Evolutionary conservation across 139 green algal species (phyloP).

Genomic region (Chlamydomonas sp.): DNA sequence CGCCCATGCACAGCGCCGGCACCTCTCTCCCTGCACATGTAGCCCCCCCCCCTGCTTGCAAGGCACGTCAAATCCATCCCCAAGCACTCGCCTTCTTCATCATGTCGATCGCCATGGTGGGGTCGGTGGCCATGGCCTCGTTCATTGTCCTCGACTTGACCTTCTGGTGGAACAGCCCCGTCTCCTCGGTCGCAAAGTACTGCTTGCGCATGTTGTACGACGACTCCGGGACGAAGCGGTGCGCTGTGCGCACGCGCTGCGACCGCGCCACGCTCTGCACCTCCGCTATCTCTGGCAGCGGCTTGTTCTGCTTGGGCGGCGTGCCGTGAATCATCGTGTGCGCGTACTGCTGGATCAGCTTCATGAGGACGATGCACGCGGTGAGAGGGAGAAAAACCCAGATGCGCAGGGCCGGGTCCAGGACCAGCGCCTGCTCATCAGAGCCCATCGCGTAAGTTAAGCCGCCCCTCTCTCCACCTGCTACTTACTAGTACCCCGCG

Average conservation of each 20-base stretch:
- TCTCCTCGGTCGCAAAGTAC: slow-evolving; percentile 59
- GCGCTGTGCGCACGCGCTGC: slow-evolving; percentile 36
- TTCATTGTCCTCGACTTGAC: slow-evolving; percentile 50
- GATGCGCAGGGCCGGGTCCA: slow-evolving; percentile 71
- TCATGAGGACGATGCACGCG: slow-evolving; percentile 77
- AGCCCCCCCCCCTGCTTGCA: no score
- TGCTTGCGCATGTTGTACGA: slow-evolving; percentile 58
- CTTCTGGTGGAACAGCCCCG: slow-evolving; percentile 58
- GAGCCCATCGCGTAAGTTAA: no score
- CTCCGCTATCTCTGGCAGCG: slow-evolving; percentile 50
- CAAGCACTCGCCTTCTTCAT: slow-evolving; percentile 86
- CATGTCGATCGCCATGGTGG: slow-evolving; percentile 81
- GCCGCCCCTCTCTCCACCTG: no score
- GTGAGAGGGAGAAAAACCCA: slow-evolving; percentile 90
- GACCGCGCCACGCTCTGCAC: slow-evolving; percentile 55
- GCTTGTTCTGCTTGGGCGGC: slow-evolving; percentile 32
- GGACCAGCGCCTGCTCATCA: no score
- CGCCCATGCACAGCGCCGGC: no score
- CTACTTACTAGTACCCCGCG: no score
- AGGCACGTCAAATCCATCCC: no score
- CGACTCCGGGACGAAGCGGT: slow-evolving; percentile 37
- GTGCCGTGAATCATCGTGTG: slow-evolving; percentile 19
- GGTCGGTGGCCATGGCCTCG: slow-evolving; percentile 81
- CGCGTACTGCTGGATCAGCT: slow-evolving; percentile 79
- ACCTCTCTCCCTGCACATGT: no score